Evolutionary conservation across 306 rosid species (phyloP).

Genomic region (Delonix regia): DNA sequence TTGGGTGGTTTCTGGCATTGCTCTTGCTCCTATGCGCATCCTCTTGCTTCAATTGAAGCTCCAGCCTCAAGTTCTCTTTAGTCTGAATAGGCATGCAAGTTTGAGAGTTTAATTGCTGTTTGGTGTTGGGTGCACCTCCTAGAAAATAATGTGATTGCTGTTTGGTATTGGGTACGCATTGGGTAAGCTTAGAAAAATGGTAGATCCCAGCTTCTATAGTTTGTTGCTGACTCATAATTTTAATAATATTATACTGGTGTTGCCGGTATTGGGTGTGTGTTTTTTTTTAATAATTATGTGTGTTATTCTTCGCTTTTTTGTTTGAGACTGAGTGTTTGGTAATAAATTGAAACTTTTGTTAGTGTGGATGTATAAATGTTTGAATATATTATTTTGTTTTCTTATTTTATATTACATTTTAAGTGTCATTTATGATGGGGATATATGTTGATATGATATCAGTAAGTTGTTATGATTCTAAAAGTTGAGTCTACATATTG

Average conservation of each 20-base stretch:
- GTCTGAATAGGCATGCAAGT: too few species aligned
- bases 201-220: background rate
- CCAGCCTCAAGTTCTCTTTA: too few species aligned
- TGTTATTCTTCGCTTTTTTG: background rate
- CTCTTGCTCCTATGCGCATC: too few species aligned
- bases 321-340: background rate
- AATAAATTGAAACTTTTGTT: background rate
- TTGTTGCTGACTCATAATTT: background rate
- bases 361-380: background rate
- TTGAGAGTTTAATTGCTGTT: background rate
- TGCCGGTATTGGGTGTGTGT: background rate
- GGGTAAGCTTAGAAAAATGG: background rate
- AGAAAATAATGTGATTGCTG: too few species aligned
- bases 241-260: background rate
- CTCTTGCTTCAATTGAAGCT: too few species aligned
- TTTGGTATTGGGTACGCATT: background rate
- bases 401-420: background rate
- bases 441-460: background rate
- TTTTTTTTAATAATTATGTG: background rate
- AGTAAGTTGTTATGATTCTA: background rate
- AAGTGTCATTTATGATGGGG: background rate
- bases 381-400: background rate
- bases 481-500: too few species aligned
- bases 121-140: background rate
- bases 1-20: too few species aligned